These are phyloP conservation scores for Cnidoscolus chayamansa DNA, from an alignment of 441 rosid species.

Conservation along the genomic window DNA sequence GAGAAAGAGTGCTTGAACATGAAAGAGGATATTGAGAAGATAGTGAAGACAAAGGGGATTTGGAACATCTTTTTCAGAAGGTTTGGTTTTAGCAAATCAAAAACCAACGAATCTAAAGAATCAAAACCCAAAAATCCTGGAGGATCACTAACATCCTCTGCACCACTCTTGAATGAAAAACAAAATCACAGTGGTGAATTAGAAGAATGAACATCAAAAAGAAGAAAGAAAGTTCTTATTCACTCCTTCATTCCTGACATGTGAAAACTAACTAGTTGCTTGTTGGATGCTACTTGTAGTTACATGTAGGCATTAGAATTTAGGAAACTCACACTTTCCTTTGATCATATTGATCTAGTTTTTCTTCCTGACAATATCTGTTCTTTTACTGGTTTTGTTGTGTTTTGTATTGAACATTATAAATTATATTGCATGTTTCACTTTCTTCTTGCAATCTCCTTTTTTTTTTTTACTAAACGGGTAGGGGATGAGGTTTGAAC, in stretches of 20 bases:
- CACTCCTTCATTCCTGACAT: neutral
- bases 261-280: constrained; percentile 9
- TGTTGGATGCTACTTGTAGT: constrained; percentile 20
- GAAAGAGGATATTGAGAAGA: constrained; percentile 73
- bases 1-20: constrained; percentile 77
- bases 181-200: constrained; percentile 25
- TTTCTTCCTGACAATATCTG: neutral
- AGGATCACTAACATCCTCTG: constrained; percentile 29
- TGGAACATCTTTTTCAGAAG: constrained; percentile 53
- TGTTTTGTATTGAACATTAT: too few relatives aligned
- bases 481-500: too few relatives aligned
- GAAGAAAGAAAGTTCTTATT: neutral
- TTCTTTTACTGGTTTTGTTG: neutral
- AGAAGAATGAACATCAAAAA: constrained; percentile 11
- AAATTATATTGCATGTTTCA: too few relatives aligned
- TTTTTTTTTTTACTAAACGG: too few relatives aligned
- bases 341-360: constrained; percentile 4
- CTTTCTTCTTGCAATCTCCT: too few relatives aligned
- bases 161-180: constrained; percentile 29
- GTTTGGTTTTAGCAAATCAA: constrained; percentile 43
- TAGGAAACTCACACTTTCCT: neutral
- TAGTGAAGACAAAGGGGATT: constrained; percentile 60
- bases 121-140: constrained; percentile 25
- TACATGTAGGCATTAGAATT: constrained; percentile 14
- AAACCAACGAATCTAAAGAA: constrained; percentile 27